Conservation (phyloP, 305 asterid species). For the Euphrasia arctica region DNA sequence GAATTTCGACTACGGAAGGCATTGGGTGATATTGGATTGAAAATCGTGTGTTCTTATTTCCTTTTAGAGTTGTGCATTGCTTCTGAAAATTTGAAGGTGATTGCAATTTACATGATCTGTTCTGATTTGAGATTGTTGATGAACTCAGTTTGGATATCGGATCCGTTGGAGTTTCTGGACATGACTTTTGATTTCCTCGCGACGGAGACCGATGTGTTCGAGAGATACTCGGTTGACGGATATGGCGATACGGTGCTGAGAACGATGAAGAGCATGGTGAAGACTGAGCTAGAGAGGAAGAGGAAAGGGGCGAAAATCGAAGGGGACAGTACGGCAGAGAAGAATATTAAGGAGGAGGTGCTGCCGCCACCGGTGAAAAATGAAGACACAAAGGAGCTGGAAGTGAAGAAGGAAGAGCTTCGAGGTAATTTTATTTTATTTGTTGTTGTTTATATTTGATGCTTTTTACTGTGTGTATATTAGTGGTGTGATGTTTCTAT, state of each 20-base stretch:
- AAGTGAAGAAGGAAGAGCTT: too few relatives aligned
- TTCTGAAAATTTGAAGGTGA: too few relatives aligned
- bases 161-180: constrained; percentile 72
- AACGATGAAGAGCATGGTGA: constrained; percentile 46
- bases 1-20: too few relatives aligned
- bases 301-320: constrained; percentile 28
- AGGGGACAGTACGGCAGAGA: constrained; percentile 29
- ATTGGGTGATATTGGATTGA: too few relatives aligned
- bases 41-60: too few relatives aligned
- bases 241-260: constrained; percentile 68
- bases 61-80: too few relatives aligned
- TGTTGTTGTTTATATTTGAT: not conserved
- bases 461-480: not conserved
- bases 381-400: too few relatives aligned
- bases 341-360: constrained; percentile 37
- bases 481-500: constrained; percentile 13
- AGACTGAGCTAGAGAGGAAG: constrained; percentile 31
- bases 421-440: too few relatives aligned
- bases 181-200: constrained; percentile 56
- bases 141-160: constrained; percentile 18
- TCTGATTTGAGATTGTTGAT: too few relatives aligned
- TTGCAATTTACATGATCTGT: not conserved
- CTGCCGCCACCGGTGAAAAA: too few relatives aligned
- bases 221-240: constrained; percentile 44
- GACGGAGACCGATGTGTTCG: constrained; percentile 57